Conservation (phyloP, 805 yeast species). For the Phaffomyces opuntiae region DNA sequence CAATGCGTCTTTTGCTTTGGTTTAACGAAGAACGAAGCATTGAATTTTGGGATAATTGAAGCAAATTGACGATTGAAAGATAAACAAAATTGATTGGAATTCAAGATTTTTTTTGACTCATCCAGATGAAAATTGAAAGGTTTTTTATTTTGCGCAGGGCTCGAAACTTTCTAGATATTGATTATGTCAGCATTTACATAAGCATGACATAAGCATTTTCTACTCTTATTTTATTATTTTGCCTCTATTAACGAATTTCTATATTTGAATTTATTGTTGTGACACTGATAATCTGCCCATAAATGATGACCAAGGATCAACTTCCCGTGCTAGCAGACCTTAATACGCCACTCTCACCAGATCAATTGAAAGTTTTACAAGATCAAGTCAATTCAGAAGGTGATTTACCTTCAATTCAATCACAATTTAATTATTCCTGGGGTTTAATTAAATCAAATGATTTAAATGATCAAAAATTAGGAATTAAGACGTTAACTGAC, state of each 20-base stretch:
- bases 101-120: neutral
- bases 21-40: conserved; percentile 25
- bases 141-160: neutral
- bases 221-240: too few relatives aligned
- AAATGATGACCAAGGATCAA: conserved; percentile 2
- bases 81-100: neutral
- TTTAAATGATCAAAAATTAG: conserved; percentile 63
- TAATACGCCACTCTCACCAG: conserved; percentile 52
- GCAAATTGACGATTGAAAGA: neutral
- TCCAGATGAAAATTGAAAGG: too few relatives aligned
- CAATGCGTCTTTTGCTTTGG: conserved; percentile 20
- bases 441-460: conserved; percentile 73
- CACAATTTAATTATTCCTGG: conserved; percentile 94
- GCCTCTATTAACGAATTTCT: too few relatives aligned
- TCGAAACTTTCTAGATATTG: too few relatives aligned
- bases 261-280: too few relatives aligned
- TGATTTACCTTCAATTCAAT: conserved; percentile 72
- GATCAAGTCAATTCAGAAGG: conserved; percentile 76
- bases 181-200: too few relatives aligned
- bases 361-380: conserved; percentile 68
- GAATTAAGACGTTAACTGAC: conserved; percentile 66
- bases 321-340: conserved; percentile 10
- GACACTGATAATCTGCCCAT: too few relatives aligned
- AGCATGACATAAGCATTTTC: too few relatives aligned
- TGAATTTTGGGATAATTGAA: neutral